A percentile compares a stretch with the other conserved stretches of the same genome.
Evolutionary conservation across 208 protist genomes (phyloP).

Genomic region (Leishmania arabica): DNA sequence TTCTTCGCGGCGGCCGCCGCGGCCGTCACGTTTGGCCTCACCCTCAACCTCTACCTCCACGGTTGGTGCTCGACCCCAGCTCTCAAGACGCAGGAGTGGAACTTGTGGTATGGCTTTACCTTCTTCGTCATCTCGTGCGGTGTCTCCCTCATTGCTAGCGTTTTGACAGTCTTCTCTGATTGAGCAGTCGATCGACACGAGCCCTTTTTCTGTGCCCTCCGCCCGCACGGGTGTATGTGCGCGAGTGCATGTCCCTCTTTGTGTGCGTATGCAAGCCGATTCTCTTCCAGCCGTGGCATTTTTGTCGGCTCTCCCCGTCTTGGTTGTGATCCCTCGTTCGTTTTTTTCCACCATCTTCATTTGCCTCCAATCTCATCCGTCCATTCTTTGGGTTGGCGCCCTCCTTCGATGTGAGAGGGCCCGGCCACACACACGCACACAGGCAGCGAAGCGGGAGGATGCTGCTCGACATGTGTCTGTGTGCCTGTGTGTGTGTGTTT

Average conservation of each 20-base stretch:
- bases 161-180: conserved; percentile 22
- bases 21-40: conserved; percentile 29
- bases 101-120: conserved; percentile 22
- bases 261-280: neutral
- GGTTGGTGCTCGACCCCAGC: conserved; percentile 40
- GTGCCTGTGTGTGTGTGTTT: neutral
- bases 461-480: neutral
- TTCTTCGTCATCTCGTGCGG: conserved; percentile 31
- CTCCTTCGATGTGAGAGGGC: neutral
- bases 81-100: conserved; percentile 26
- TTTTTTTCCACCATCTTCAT: no score
- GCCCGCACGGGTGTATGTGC: neutral
- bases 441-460: neutral
- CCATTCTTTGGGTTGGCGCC: neutral
- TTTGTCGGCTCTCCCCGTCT: neutral
- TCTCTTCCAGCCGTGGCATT: neutral
- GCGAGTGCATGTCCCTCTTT: neutral
- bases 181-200: neutral
- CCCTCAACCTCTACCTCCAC: conserved; percentile 44
- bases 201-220: neutral
- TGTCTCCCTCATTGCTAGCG: conserved; percentile 26
- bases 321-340: no score
- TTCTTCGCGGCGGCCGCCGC: conserved; percentile 23
- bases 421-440: neutral
- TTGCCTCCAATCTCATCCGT: neutral